Evolutionary conservation across 176 grass and related monocot genomes (phyloP).

Genomic region (Urochloa ruziziensis): DNA sequence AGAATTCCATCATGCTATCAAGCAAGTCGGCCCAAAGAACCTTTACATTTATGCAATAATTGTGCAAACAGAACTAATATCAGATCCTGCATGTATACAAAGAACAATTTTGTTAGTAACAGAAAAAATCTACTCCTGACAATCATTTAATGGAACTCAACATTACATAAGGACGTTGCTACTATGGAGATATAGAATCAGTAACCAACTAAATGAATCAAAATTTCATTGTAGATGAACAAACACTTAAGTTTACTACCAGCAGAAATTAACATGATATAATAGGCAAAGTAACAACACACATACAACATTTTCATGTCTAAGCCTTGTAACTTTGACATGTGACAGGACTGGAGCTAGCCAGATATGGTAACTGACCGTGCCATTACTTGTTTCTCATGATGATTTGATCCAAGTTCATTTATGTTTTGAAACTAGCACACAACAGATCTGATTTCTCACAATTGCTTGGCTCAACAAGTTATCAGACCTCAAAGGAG

Average conservation of each 20-base stretch:
- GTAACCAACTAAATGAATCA: neutral
- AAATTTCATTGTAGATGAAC: neutral
- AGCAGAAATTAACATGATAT: neutral
- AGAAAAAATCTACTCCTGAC: neutral
- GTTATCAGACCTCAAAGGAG: neutral
- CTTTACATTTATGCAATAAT: constrained; percentile 3
- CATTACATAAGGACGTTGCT: neutral
- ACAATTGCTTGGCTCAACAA: neutral
- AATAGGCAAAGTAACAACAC: neutral
- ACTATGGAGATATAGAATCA: neutral
- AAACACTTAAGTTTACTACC: neutral
- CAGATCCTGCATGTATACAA: constrained; percentile 11
- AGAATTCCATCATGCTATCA: constrained; percentile 53
- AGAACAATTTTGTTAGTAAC: neutral
- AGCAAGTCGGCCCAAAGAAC: constrained; percentile 3
- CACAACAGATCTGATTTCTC: neutral
- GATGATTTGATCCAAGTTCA: neutral
- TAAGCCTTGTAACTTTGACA: neutral
- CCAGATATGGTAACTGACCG: neutral
- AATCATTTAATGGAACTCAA: neutral
- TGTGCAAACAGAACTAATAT: neutral
- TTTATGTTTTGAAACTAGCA: neutral
- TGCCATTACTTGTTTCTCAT: neutral
- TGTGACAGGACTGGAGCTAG: neutral
- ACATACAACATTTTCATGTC: neutral